Conservation (phyloP, 306 rosid species). For the Crotalaria pallida region DNA sequence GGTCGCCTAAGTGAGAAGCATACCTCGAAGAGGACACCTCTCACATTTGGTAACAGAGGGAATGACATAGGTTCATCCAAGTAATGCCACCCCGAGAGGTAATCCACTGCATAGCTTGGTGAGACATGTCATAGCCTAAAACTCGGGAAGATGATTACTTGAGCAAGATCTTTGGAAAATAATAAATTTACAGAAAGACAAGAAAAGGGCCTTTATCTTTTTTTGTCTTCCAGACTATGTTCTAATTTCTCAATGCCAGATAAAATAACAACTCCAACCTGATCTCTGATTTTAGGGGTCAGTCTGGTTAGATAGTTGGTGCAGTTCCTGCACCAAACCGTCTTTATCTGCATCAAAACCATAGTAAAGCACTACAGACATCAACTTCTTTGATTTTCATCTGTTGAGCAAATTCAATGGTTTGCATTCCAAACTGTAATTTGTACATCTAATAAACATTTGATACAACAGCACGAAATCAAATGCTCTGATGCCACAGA, state of each 20-base stretch:
- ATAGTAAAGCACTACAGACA: conserved; percentile 63
- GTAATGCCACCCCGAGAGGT: conserved; percentile 55
- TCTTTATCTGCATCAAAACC: conserved; percentile 97
- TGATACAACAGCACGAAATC: conserved; percentile 15
- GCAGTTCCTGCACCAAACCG: conserved; percentile 83
- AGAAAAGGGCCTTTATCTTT: conserved; percentile 32
- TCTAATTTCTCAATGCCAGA: conserved; percentile 71
- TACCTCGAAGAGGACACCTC: conserved; percentile 89
- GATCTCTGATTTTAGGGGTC: conserved; percentile 84
- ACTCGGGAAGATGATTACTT: conserved; percentile 43
- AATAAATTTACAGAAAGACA: conserved; percentile 36
- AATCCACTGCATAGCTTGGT: conserved; percentile 67
- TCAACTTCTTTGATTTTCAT: conserved; percentile 46
- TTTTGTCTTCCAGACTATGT: conserved; percentile 62
- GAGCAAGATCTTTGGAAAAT: conserved; percentile 36
- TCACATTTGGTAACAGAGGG: conserved; percentile 60
- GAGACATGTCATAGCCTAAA: conserved; percentile 52
- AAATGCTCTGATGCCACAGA: conserved; percentile 7
- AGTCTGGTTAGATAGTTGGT: conserved; percentile 87
- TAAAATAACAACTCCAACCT: conserved; percentile 63
- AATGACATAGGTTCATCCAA: conserved; percentile 57
- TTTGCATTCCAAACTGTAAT: conserved; percentile 29
- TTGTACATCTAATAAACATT: conserved; percentile 26
- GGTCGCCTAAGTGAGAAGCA: conserved; percentile 82
- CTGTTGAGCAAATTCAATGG: conserved; percentile 33